phyloP scores from a whole-genome alignment of 23 red algal species.

The Gracilaria gracilis region DNA sequence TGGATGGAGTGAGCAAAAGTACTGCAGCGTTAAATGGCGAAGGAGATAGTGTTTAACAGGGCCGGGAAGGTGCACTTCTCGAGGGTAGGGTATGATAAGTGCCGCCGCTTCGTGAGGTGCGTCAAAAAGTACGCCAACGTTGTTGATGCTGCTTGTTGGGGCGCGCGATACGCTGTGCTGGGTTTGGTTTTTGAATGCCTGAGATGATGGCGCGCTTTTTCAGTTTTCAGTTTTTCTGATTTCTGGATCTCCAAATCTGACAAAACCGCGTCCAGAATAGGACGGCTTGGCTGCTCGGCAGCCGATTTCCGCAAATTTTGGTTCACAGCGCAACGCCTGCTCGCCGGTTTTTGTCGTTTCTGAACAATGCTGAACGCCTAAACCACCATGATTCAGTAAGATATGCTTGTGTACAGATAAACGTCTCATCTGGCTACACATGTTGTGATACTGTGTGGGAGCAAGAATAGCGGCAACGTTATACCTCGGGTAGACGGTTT shows the following conservation, averaged over 20 bases:
- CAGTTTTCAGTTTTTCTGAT: neutral
- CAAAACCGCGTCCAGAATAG: neutral
- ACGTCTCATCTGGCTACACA: no score
- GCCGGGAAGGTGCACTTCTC: no score
- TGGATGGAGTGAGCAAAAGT: neutral
- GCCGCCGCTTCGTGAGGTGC: neutral
- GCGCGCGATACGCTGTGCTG: no score
- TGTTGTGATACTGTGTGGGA: no score
- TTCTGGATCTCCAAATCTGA: neutral
- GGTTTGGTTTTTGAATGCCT: neutral
- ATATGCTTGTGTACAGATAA: no score
- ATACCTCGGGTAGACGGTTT: neutral
- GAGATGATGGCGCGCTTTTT: slow-evolving; percentile 13
- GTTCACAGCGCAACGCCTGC: no score
- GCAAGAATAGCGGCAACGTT: no score
- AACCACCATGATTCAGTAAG: no score
- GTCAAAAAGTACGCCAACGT: neutral
- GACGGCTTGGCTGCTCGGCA: no score
- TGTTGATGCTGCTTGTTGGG: neutral
- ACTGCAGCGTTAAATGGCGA: neutral
- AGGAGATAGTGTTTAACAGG: neutral
- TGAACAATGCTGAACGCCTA: no score
- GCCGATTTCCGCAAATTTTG: neutral
- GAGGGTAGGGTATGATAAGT: no score
- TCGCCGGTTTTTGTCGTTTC: neutral